Conservation (phyloP, 164 flowering plant genomes). For the Taxillus chinensis region DNA sequence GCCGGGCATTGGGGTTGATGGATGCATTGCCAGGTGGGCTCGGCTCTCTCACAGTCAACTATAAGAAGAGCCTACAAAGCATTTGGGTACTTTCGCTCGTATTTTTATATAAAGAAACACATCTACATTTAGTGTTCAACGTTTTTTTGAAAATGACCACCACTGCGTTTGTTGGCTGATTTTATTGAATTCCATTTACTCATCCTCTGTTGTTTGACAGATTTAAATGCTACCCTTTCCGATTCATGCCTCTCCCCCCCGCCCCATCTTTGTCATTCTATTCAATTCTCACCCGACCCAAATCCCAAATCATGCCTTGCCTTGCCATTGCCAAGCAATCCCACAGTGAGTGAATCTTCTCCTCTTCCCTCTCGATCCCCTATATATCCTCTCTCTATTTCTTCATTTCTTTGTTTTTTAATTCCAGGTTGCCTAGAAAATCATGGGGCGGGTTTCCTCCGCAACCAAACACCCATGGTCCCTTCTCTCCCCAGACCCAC, state of each 20-base stretch:
- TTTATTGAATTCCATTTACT: conserved; percentile 7
- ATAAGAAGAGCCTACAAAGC: not conserved
- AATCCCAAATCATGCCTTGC: conserved; percentile 9
- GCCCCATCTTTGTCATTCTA: conserved; percentile 11
- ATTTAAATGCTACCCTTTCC: conserved; percentile 17
- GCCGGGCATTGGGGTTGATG: no score
- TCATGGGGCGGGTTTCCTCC: conserved; percentile 27
- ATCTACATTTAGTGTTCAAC: not conserved
- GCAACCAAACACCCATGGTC: conserved; percentile 14
- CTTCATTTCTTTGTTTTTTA: not conserved
- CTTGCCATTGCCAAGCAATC: conserved; percentile 6
- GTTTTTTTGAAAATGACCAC: not conserved
- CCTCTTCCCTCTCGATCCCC: conserved; percentile 1
- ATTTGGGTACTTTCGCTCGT: not conserved
- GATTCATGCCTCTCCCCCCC: conserved; percentile 15
- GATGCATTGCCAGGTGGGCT: conserved; percentile 8
- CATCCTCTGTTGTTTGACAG: conserved; percentile 4
- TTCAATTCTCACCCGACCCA: conserved; percentile 17
- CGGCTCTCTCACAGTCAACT: conserved; percentile 26
- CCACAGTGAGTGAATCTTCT: conserved; percentile 13
- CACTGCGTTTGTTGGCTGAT: not conserved
- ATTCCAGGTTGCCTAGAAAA: conserved; percentile 8
- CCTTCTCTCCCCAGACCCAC: conserved; percentile 23
- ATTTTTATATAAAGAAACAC: not conserved
- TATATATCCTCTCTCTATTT: not conserved